Conservation (phyloP, 2,329 filamentous ascomycete genomes). For the Colletotrichum sp. region DNA sequence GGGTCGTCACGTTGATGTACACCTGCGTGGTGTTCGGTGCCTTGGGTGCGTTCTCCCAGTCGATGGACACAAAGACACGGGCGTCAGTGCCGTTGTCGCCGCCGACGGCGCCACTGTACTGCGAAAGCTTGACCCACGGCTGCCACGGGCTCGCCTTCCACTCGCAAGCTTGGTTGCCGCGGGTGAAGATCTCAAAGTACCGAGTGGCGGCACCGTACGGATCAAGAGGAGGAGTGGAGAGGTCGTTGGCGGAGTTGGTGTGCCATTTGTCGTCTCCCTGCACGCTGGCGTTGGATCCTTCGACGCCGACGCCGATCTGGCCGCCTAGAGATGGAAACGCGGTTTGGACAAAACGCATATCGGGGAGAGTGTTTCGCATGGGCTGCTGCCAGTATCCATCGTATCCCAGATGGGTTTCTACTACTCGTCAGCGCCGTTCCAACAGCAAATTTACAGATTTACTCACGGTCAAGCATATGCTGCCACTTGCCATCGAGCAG, state of each 20-base stretch:
- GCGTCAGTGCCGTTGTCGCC: conserved; percentile 54
- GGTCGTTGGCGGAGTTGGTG: conserved; percentile 54
- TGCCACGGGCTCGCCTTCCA: conserved; percentile 55
- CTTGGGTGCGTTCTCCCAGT: conserved; percentile 64
- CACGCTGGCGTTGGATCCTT: conserved; percentile 70
- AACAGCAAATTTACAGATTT: no score
- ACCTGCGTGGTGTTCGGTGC: conserved; percentile 47
- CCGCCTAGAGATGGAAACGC: conserved; percentile 64
- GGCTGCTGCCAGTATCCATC: conserved; percentile 71
- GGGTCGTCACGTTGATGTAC: conserved; percentile 57
- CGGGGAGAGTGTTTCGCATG: conserved; percentile 71
- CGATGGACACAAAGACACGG: conserved; percentile 59
- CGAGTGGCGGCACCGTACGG: conserved; percentile 60
- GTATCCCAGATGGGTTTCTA: conserved; percentile 59
- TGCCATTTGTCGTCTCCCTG: conserved; percentile 61
- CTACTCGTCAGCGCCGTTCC: neutral
- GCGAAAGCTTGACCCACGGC: conserved; percentile 57
- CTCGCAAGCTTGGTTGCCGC: conserved; percentile 57
- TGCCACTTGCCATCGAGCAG: conserved; percentile 68
- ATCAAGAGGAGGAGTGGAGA: conserved; percentile 62
- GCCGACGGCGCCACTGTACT: conserved; percentile 53
- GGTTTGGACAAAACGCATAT: conserved; percentile 64
- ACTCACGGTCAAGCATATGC: conserved; percentile 66
- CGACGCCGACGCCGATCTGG: conserved; percentile 66
- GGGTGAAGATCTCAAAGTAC: conserved; percentile 69